These are phyloP conservation scores for Candida tallmaniae DNA, from an alignment of 805 yeast species.

Conservation along the genomic window DNA sequence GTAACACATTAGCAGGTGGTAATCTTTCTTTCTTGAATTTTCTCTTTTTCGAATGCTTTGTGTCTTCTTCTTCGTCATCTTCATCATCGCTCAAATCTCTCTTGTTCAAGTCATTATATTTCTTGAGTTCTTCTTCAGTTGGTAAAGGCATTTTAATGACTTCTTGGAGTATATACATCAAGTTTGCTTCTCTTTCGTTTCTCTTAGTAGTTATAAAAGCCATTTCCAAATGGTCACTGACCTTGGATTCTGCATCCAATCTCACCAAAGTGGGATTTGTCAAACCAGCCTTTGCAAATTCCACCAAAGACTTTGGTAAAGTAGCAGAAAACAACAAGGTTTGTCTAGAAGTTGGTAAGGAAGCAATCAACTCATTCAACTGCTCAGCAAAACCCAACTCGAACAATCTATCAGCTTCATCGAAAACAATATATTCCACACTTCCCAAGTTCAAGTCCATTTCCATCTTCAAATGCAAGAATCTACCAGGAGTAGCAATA, in stretches of 20 bases:
- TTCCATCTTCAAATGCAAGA: constrained; percentile 90
- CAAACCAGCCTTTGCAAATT: constrained; percentile 96
- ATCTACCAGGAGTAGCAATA: constrained; percentile 97
- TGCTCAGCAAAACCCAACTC: constrained; percentile 97
- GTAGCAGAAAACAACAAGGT: constrained; percentile 93
- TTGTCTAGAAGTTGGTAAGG: constrained; percentile 80
- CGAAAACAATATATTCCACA: constrained; percentile 88
- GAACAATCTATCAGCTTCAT: constrained; percentile 94
- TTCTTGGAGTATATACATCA: constrained; percentile 72
- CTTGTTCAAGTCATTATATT: constrained; percentile 45
- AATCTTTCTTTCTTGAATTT: constrained; percentile 50
- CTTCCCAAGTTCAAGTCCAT: constrained; percentile 83
- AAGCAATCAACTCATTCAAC: constrained; percentile 78
- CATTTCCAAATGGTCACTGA: constrained; percentile 89
- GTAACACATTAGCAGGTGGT: constrained; percentile 79
- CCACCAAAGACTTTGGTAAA: constrained; percentile 85
- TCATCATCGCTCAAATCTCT: constrained; percentile 53
- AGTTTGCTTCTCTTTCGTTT: constrained; percentile 85
- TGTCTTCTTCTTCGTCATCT: constrained; percentile 21
- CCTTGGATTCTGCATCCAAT: constrained; percentile 86
- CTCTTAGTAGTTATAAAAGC: constrained; percentile 76
- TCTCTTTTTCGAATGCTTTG: constrained; percentile 31
- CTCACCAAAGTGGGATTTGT: constrained; percentile 89
- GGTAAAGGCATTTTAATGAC: constrained; percentile 83
- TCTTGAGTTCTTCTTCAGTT: constrained; percentile 59